Evolutionary conservation across 352 stramenopile species (phyloP), one percentile per base, ranked within the genome.

Genomic region (Blastocystis sp.): DNA sequence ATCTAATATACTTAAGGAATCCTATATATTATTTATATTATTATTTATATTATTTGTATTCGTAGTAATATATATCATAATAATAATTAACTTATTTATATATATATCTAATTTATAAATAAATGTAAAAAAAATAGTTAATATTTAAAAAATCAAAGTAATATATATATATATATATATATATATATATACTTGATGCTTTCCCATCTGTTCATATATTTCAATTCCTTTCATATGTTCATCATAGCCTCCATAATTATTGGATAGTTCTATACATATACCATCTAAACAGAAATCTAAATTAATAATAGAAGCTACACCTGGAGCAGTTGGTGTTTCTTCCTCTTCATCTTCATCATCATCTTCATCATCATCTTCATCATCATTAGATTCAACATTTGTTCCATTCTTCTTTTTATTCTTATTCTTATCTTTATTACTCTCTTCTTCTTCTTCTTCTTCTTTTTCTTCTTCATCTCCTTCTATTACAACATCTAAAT

Each of bases 201-300:
- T 37, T 18, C 52, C 52, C 16, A 62, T 44, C 4, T 62, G 32
- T 28, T 47, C 35, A 34, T 62, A 62, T 13, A 62, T 46, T 3
- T 40, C 19, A 16, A 54, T 11, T 4, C 52, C 52, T 18, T 25
- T 24, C 5, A 42, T 6, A 9, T 18, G 11, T n/a, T 13, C 21
- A n/a, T 18, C 18, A 27, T 62, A 52, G 9, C 52, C 52, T 21
- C 35, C 37, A 21, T 11, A 13, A 0, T 42, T 42, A 27, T 40
- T 62, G 19, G 54, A 21, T 33, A 62, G 24, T 21, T 62, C 52
- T 10, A 62, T 9, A 21, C 52, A 48, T 9, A 62, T 35, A 19
- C 52, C 52, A 24, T 62, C 52, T 25, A 62, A 62, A n/a, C 23
- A 46, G 16, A 62, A 62, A 19, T 62, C 32, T 5, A 3, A 36